phyloP scores from a whole-genome alignment of 352 stramenopile species.

The Pythium grandisporangium region DNA sequence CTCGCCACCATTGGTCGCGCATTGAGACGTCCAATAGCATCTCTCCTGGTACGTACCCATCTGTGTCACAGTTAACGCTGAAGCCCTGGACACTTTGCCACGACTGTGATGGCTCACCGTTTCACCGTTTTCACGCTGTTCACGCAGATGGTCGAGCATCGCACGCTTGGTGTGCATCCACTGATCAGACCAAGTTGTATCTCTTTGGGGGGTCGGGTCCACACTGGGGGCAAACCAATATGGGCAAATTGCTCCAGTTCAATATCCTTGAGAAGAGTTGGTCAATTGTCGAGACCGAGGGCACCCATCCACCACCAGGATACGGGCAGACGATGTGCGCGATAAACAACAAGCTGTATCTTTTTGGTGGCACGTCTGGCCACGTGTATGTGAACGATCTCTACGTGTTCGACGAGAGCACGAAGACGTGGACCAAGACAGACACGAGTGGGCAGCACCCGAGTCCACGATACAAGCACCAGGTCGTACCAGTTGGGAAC shows the following conservation, averaged over 20 bases:
- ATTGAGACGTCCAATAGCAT: slow-evolving; percentile 72
- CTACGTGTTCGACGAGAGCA: slow-evolving; percentile 73
- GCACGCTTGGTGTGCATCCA: slow-evolving; percentile 65
- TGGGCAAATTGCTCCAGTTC: slow-evolving; percentile 80
- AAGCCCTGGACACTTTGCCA: too few species aligned
- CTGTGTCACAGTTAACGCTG: too few species aligned
- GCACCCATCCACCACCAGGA: slow-evolving; percentile 51
- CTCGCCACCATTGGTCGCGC: slow-evolving; percentile 70
- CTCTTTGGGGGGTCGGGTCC: slow-evolving; percentile 68
- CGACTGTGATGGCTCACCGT: slow-evolving; percentile 1
- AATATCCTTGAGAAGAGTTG: slow-evolving; percentile 70
- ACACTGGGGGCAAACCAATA: slow-evolving; percentile 82
- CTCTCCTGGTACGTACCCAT: slow-evolving; percentile 32
- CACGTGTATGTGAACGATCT: slow-evolving; percentile 82
- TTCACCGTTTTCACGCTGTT: not conserved
- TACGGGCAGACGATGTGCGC: slow-evolving; percentile 72
- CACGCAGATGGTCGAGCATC: slow-evolving; percentile 51
- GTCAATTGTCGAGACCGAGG: slow-evolving; percentile 65
- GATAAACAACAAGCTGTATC: slow-evolving; percentile 74
- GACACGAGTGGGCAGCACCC: slow-evolving; percentile 49
- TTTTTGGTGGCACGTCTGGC: slow-evolving; percentile 73
- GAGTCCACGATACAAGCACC: slow-evolving; percentile 78
- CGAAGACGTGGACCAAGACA: slow-evolving; percentile 61
- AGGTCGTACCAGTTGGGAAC: slow-evolving; percentile 54
- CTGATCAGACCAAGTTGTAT: slow-evolving; percentile 70